Percentiles rank a stretch among this genome's conserved stretches.
These are phyloP conservation scores for Phytophthora litchii DNA, from an alignment of 352 stramenopile species.

Conservation along the genomic window DNA sequence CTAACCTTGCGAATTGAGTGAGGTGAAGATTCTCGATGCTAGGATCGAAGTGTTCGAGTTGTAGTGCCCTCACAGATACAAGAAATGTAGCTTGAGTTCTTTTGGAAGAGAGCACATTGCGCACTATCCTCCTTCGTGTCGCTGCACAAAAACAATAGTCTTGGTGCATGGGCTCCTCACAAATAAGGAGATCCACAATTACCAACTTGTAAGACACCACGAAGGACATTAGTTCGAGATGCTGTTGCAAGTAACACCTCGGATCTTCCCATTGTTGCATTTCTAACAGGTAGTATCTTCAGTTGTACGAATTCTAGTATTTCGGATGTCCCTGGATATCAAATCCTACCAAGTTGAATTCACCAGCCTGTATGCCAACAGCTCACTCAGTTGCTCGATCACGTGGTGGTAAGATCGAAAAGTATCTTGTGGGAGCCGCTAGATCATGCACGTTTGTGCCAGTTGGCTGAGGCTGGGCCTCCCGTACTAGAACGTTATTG, in stretches of 20 bases:
- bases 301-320: conserved; percentile 8
- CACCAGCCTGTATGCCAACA: conserved; percentile 1
- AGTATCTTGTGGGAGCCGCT: conserved; percentile 14
- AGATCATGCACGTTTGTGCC: no score
- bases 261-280: conserved; percentile 3
- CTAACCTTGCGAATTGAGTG: no score
- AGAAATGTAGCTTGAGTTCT: no score
- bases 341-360: neutral
- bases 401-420: conserved; percentile 1
- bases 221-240: neutral
- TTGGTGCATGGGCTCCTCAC: no score
- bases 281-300: conserved; percentile 18
- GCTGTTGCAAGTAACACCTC: neutral
- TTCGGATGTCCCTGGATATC: conserved; percentile 4
- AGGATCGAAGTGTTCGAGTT: no score
- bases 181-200: no score
- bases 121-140: no score
- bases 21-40: no score
- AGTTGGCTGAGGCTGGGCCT: neutral
- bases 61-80: no score
- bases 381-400: conserved; percentile 16
- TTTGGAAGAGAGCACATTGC: no score
- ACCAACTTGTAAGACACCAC: no score
- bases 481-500: neutral
- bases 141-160: no score